Evolutionary conservation across 73 alveolate genomes (phyloP), one percentile per base, ranked within the genome.

Genomic region (Stentor roeselii): DNA sequence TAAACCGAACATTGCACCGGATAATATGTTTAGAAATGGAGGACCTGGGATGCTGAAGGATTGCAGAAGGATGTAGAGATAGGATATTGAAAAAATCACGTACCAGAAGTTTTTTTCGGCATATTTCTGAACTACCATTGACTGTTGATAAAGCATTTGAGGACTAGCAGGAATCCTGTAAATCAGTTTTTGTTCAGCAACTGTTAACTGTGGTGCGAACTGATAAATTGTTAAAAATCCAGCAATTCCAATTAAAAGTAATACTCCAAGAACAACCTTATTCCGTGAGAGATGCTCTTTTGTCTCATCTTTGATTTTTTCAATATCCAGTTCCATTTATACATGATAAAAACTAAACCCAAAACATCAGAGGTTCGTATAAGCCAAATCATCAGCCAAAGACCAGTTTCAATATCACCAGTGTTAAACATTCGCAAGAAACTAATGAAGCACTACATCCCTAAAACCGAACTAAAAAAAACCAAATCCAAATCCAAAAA

Each of bases 11-110:
- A 94, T 83, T n/a, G 95, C 93, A 30, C 98, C 98, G 1, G 96
- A 84, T 36, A 94, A 76, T 37, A 94, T 83, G 83, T 93, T 87
- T 75, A 94, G 82, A 82, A 94, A 86, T 50, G 93, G 90, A 59
- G 98, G 96, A 2, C 98, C 98, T 3, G 98, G 98, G 30, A 94
- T 92, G 2, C 96, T 95, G 83, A 94, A 94, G 27, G 97, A 84
- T 58, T 92, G 86, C 60, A 94, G 83, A 60, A 94, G 83, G 11
- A 94, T 87, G 78, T 92, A 92, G 3, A 92, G 89, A 59, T 91
- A 90, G 59, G 90, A 82, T 76, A 94, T 89, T 3, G 97, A 96
- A 50, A 94, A 88, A 41, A 90, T 15, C 11, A 90, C 93, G 39
- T 83, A 85, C 41, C 50, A 36, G 76, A 59, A 87, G 78, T 90